Evolutionary conservation across 805 yeast genomes (phyloP), one percentile per base, ranked within the genome.

Genomic region (Saturnispora serradocipensis): DNA sequence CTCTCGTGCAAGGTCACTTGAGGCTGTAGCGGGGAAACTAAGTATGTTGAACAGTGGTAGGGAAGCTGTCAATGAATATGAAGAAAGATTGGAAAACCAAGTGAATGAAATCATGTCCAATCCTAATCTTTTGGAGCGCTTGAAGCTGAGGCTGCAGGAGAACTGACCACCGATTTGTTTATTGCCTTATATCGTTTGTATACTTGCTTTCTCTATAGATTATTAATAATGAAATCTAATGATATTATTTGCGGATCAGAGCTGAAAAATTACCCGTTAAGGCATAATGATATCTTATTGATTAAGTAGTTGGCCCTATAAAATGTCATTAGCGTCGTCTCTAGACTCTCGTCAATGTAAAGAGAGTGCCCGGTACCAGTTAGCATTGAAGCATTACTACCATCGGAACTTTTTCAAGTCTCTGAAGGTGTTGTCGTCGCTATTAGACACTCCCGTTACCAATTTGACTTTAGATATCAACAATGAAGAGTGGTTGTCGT

Each of bases 251-350:
- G 42, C 10, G 24, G 15, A 38, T 38, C 42, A 16, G 6, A 38
- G 22, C 24, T 38, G 22, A 38, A 38, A 38, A 38, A 35, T 35
- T 35, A 30, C 34, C 34, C 5, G 34, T 30, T 30, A 10, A 30
- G 34, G 34, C 34, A 30, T 9, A 30, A 9, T 30, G 34, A 13
- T 11, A 13, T 30, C 34, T 30, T 30, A 10, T 30, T 30, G 34
- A 30, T 30, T 9, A 30, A 30, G 34, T 10, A 11, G 15, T 30
- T 4, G 20, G 4, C 5, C 5, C 11, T 11, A 4, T n/a, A 8
- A 22, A 40, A 40, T 40, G 49, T 46, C 49, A 36, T 15, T 46
- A 25, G 16, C 46, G 13, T 42, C 45, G 16, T 49, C 51, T n/a
- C 22, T 38, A 38, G 42, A 38, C 24, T 38, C 42, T 38, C 42